phyloP scores from a whole-genome alignment of 179 eudicot species.

The Silene coronaria region DNA sequence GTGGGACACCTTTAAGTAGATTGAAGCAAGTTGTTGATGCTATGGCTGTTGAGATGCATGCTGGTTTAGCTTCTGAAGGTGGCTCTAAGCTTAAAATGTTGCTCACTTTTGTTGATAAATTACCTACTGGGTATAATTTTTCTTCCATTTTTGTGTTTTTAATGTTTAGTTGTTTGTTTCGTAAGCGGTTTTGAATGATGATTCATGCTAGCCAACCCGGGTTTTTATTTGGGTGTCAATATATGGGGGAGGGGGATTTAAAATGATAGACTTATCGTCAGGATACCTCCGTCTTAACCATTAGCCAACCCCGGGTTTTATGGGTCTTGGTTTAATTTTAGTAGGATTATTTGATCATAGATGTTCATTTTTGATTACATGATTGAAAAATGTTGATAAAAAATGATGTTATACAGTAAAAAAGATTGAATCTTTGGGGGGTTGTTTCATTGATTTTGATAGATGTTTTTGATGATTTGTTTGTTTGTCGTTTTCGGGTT shows the following conservation, averaged over 20 bases:
- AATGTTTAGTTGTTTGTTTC: background rate
- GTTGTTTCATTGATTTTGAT: background rate
- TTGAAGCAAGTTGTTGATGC: conserved; percentile 89
- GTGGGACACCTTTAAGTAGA: conserved; percentile 56
- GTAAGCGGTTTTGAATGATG: background rate
- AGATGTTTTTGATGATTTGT: background rate
- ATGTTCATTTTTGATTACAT: conserved; percentile 4
- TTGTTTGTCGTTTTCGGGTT: background rate
- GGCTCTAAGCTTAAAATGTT: conserved; percentile 96
- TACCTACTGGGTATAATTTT: conserved; percentile 63
- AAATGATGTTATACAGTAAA: background rate
- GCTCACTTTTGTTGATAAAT: conserved; percentile 69
- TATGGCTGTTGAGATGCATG: conserved; percentile 99
- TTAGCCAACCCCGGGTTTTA: background rate
- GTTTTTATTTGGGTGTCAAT: background rate
- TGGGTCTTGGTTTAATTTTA: background rate
- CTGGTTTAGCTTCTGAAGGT: conserved; percentile 93
- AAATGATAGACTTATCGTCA: no score
- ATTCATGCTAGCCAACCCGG: background rate
- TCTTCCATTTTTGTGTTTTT: background rate
- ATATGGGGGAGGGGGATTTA: no score
- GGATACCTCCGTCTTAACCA: no score
- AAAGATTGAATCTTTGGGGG: conserved; percentile 8
- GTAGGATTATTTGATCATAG: background rate
- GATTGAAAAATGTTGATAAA: conserved; percentile 10